Evolutionary conservation across 192 early-diverging fungal species (phyloP).

Genomic region (Helicostylum pulchrum): DNA sequence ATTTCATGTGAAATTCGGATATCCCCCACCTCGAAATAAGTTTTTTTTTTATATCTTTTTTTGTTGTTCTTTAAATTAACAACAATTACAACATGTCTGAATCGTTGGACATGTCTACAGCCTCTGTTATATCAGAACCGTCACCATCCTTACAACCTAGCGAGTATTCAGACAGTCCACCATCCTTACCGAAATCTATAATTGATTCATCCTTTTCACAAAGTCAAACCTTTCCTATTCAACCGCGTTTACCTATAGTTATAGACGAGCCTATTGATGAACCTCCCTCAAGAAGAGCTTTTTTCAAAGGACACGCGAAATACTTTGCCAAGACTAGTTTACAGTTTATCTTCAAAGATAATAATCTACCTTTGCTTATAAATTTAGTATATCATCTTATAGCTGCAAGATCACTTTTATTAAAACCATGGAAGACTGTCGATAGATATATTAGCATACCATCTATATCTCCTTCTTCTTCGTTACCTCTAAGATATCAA

Average conservation of each 20-base stretch:
- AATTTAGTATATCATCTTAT: constrained; percentile 26
- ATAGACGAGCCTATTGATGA: not conserved
- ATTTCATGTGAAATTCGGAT: too few species aligned
- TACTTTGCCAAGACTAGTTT: constrained; percentile 3
- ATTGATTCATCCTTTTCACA: not conserved
- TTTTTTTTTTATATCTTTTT: too few species aligned
- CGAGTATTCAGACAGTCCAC: constrained; percentile 1
- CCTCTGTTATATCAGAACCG: constrained; percentile 17
- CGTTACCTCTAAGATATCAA: not conserved
- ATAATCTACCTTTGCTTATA: constrained; percentile 30
- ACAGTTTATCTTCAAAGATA: constrained; percentile 32
- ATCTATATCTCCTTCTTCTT: not conserved
- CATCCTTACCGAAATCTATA: not conserved
- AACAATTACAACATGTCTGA: too few species aligned
- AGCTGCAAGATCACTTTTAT: constrained; percentile 22
- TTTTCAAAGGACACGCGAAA: constrained; percentile 4
- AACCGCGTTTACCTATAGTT: not conserved
- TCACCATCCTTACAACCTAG: not conserved
- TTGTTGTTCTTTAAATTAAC: too few species aligned
- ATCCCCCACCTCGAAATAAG: too few species aligned
- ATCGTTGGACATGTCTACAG: constrained; percentile 27
- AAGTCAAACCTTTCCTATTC: not conserved
- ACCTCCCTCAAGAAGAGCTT: not conserved
- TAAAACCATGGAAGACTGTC: constrained; percentile 4
- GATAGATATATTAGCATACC: constrained; percentile 19